Base-by-base conservation (phyloP, 768 basidiomycete species). In the Phlebiopsis flavidoalba region DNA sequence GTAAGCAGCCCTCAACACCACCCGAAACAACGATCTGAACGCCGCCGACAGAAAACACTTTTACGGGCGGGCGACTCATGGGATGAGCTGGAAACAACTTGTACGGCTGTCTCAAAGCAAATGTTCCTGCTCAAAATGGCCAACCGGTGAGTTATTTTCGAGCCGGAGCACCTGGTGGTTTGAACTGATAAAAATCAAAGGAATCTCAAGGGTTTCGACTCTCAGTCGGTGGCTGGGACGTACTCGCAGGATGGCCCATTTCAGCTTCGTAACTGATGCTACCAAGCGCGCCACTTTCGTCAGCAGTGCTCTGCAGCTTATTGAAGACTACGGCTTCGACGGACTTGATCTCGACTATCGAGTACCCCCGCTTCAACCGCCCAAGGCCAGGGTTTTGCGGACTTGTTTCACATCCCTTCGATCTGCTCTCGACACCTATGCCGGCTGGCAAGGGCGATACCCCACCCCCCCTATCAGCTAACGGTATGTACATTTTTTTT, bases 261-360 rank as follows among this genome's bases (percentile, higher is more conserved):
- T 90, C 70, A 73, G 75, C 62, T 88, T 89, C 69, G 79, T 90
- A 52, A 83, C 83, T 1, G 73, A 78, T 48, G 63, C 81, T 0
- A 66, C 72, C 24, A 74, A 76, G 63, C 82, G 85, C 10, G 75
- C 79, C 11, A 84, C 74, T 12, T 90, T 90, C 66, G 85, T 88
- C 31, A 66, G 69, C 54, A 81, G 73, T 60, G 87, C 88, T 1
- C 83, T 92, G 26, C 77, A 80, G 50, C 66, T 91, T 10, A 74
- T 88, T 51, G 81, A 87, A 66, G 85, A 93, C 70, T 88, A 91
- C 60, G 91, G 91, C 0, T 83, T 94, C 54, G 91, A 93, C 66
- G 91, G 91, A 56, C 81, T 90, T 68, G 87, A 90, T 63, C 71
- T 90, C 52, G 91, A 93, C 72, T 93, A n/a, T 86, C 71, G 91